phyloP scores from a whole-genome alignment of 2,329 filamentous ascomycete species.

The Colletotrichum filicis region DNA sequence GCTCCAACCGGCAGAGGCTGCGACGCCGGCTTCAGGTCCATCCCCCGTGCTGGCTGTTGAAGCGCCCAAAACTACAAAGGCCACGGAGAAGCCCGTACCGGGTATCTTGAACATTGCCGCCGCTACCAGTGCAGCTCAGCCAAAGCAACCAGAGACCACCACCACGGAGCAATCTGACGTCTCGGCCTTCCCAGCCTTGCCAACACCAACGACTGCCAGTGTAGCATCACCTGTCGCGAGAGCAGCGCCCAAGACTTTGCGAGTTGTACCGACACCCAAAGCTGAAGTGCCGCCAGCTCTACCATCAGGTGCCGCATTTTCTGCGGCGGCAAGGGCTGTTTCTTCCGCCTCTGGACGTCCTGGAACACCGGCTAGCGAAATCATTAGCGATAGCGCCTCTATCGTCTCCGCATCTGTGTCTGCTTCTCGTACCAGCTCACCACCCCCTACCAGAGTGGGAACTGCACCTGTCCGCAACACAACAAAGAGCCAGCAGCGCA shows the following conservation, averaged over 20 bases:
- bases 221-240: conserved; percentile 62
- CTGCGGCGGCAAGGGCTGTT: conserved; percentile 54
- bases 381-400: conserved; percentile 81
- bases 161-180: conserved; percentile 47
- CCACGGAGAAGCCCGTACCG: conserved; percentile 50
- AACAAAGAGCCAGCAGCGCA: conserved; percentile 83
- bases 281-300: conserved; percentile 61
- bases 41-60: neutral
- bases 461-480: conserved; percentile 75
- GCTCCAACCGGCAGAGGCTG: conserved; percentile 37
- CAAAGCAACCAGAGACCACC: conserved; percentile 44
- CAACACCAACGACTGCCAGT: conserved; percentile 55
- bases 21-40: neutral
- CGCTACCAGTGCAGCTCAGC: conserved; percentile 50
- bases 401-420: conserved; percentile 78
- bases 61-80: conserved; percentile 36
- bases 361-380: conserved; percentile 79
- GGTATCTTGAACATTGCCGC: conserved; percentile 62
- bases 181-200: conserved; percentile 63
- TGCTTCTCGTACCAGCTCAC: conserved; percentile 76
- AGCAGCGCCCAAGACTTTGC: conserved; percentile 71
- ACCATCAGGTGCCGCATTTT: conserved; percentile 3
- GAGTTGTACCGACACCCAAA: conserved; percentile 76
- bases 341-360: conserved; percentile 63
- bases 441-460: conserved; percentile 71